Base-by-base conservation (phyloP, 495 filamentous ascomycete genomes). In the Talaromyces ruber region DNA sequence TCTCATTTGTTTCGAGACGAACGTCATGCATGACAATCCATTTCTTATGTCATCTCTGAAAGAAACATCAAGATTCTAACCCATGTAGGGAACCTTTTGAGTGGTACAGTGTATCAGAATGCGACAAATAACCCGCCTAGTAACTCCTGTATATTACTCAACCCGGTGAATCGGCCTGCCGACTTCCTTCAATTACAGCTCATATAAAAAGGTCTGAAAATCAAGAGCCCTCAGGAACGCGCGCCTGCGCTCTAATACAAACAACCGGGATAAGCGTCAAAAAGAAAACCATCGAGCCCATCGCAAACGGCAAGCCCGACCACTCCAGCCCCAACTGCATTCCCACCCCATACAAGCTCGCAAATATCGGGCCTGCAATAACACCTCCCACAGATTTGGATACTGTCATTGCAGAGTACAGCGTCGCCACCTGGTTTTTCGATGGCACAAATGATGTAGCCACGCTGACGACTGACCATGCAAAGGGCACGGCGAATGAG, bases 291-390 rank as follows among this genome's bases (percentile, higher is more conserved):
- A 51, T 11, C 22, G 59, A 60, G 4, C 39, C 45, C 18, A 32
- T 24, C 8, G 45, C 45, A 37, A 51, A 75, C 8, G 73, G 73
- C 7, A 75, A 60, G 4, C 73, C 73, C 55, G 70, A 63, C 71
- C 71, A 75, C 2, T 54, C 64, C 47, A 68, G 59, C 22, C 75
- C 76, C 7, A 72, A 57, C 58, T 74, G 73, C 70, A 79, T 70
- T 8, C 74, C 77, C 32, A 71, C 59, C 4, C 65, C 65, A 62
- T 76, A 79, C 11, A 69, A 61, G 14, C 71, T 68, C 30, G 70
- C 69, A 16, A 78, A 69, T 11, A 75, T 53, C 2, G 77, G 77
- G 3, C 74, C 70, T 1, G 74, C 65, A 29, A 76, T 34, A 18
- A 78, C 45, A 7, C 43, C 61, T 0, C 76, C 74, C 3, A 74